Evolutionary conservation across 495 filamentous ascomycete genomes (phyloP).

Genomic region (Arthonia radiata): DNA sequence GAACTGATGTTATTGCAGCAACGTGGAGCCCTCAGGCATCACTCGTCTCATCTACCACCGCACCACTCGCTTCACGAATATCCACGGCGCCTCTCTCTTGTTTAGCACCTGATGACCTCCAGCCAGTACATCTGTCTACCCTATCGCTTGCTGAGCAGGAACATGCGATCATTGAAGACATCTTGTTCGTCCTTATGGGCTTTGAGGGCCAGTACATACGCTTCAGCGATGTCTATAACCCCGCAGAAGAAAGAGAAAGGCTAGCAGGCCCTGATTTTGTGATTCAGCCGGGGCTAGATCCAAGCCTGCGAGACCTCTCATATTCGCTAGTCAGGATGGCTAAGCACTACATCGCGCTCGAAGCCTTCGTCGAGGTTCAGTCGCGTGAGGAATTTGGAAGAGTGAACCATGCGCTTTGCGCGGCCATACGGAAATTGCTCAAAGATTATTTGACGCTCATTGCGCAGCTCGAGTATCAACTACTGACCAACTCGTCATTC

Average conservation of each 20-base stretch:
- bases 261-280: slow-evolving; percentile 57
- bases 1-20: slow-evolving; percentile 12
- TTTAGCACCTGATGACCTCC: slow-evolving; percentile 39
- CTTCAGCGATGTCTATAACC: slow-evolving; percentile 58
- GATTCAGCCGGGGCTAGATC: slow-evolving; percentile 64
- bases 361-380: slow-evolving; percentile 82
- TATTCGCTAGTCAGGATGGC: slow-evolving; percentile 85
- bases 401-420: slow-evolving; percentile 91
- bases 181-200: slow-evolving; percentile 94
- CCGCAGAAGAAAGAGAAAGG: slow-evolving; percentile 59
- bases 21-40: slow-evolving; percentile 68
- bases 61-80: slow-evolving; percentile 66
- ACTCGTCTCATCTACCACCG: slow-evolving; percentile 61
- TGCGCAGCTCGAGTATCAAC: slow-evolving; percentile 76
- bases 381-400: slow-evolving; percentile 80
- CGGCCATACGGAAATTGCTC: slow-evolving; percentile 68
- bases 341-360: slow-evolving; percentile 70
- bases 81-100: slow-evolving; percentile 63
- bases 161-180: slow-evolving; percentile 61
- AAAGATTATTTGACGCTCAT: slow-evolving; percentile 86
- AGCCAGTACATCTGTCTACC: slow-evolving; percentile 44
- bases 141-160: slow-evolving; percentile 64
- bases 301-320: slow-evolving; percentile 70
- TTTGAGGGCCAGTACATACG: slow-evolving; percentile 93
- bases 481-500: slow-evolving; percentile 64